Evolutionary conservation across 192 early-diverging fungal genomes (phyloP).

Genomic region (Rhizoclosmatium globosum): DNA sequence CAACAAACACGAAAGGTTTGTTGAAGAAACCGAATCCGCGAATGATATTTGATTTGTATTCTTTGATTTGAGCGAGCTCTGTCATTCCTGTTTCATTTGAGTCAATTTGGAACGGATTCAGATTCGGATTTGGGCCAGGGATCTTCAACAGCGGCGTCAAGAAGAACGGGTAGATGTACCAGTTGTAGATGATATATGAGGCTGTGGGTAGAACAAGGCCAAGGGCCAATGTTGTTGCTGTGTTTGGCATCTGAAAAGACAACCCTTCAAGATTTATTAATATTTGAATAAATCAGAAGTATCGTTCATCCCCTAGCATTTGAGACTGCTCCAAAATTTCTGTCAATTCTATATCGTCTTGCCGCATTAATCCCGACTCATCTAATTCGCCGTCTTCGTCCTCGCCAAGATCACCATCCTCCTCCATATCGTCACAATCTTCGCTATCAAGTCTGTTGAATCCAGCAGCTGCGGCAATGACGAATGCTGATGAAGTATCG

Average conservation of each 20-base stretch:
- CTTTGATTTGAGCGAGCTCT: neutral
- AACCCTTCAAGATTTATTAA: too few species aligned
- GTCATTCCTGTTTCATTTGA: neutral
- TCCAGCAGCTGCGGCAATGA: neutral
- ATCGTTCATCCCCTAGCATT: neutral
- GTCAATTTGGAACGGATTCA: conserved; percentile 2
- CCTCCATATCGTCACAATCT: neutral
- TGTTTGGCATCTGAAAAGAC: too few species aligned
- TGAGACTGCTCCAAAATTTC: neutral
- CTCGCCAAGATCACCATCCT: neutral
- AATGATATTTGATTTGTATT: neutral
- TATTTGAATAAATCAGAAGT: too few species aligned
- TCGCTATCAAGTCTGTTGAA: neutral
- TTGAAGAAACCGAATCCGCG: conserved; percentile 6
- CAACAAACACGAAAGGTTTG: conserved; percentile 15
- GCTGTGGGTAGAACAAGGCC: too few species aligned
- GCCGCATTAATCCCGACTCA: too few species aligned
- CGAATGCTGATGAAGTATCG: neutral
- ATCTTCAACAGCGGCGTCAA: conserved; percentile 1
- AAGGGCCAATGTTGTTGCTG: too few species aligned
- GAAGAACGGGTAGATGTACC: conserved; percentile 16
- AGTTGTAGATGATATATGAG: neutral
- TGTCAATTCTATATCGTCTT: neutral
- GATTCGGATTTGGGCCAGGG: conserved; percentile 3
- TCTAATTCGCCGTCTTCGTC: neutral